Conservation (phyloP, 2,329 filamentous ascomycete species). For the Rhytidhysteron rufulum region DNA sequence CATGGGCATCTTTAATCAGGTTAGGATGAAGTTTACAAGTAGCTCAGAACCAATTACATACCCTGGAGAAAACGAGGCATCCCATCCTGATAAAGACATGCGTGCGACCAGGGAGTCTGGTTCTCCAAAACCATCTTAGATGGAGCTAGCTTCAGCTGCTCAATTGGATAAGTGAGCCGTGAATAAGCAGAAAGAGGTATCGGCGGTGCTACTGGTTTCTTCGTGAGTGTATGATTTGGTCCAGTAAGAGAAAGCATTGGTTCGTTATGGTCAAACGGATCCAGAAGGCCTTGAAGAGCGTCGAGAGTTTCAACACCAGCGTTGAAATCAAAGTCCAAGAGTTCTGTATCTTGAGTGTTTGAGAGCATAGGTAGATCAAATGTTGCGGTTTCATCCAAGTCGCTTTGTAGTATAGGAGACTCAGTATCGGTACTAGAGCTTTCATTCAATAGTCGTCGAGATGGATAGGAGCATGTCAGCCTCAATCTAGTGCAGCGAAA, state of each 20-base stretch:
- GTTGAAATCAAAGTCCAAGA: constrained; percentile 18
- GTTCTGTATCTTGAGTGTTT: constrained; percentile 4
- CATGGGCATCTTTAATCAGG: constrained; percentile 45
- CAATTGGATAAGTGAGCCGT: constrained; percentile 23
- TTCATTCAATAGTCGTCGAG: constrained; percentile 7
- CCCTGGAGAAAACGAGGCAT: constrained; percentile 54
- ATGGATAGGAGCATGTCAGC: constrained; percentile 47
- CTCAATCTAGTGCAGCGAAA: constrained; percentile 49
- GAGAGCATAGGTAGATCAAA: constrained; percentile 2
- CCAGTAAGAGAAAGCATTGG: background rate
- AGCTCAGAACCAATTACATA: constrained; percentile 11
- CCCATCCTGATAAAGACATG: constrained; percentile 45
- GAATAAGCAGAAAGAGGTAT: constrained; percentile 17
- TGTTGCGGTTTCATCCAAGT: constrained; percentile 25
- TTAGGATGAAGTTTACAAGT: background rate
- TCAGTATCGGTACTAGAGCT: constrained; percentile 15
- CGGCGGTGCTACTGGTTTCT: constrained; percentile 7
- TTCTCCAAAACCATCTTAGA: constrained; percentile 46
- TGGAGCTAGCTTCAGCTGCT: constrained; percentile 23
- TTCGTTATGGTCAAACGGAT: background rate
- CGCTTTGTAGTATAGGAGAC: constrained; percentile 10
- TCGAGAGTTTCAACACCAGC: constrained; percentile 48
- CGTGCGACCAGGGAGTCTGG: constrained; percentile 53
- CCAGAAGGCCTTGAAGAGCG: constrained; percentile 35
- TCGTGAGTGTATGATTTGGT: too few relatives aligned